These are phyloP conservation scores for Elongisporangium anandrum DNA, from an alignment of 352 stramenopile species.

Conservation along the genomic window DNA sequence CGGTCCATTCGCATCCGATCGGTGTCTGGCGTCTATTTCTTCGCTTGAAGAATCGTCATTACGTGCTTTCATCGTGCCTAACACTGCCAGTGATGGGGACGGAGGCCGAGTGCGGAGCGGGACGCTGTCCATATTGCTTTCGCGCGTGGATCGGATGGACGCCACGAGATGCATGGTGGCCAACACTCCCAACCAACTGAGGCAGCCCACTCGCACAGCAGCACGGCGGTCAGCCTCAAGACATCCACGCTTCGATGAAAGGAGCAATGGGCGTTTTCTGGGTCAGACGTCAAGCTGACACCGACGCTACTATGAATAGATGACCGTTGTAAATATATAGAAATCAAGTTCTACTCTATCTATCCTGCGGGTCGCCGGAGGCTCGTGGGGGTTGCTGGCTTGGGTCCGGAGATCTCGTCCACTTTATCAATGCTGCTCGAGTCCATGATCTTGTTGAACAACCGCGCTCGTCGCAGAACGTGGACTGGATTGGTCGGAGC, in stretches of 20 bases:
- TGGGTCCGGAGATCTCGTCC: neutral
- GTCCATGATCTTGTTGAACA: conserved; percentile 74
- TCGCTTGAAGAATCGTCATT: neutral
- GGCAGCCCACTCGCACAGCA: neutral
- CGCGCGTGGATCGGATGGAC: neutral
- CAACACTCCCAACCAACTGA: too few relatives aligned
- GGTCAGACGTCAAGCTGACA: neutral
- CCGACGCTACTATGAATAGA: neutral
- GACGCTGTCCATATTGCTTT: neutral
- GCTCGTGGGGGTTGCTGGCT: neutral
- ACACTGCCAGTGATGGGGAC: neutral
- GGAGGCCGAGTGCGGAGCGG: neutral
- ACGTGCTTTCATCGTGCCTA: neutral
- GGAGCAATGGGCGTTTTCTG: too few relatives aligned
- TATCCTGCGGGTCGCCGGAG: neutral
- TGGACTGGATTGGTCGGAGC: conserved; percentile 64
- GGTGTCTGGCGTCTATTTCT: neutral
- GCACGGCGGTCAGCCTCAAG: neutral
- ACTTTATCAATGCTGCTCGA: conserved; percentile 3
- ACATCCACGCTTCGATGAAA: neutral
- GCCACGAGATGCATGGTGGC: neutral
- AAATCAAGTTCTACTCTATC: neutral
- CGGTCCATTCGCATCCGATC: conserved; percentile 1
- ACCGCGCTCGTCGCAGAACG: conserved; percentile 61
- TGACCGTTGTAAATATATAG: neutral